A percentile compares a stretch with the other conserved stretches of the same genome.
Conservation (phyloP, 345 rosid genomes). For the Noccaea bulbosa region DNA sequence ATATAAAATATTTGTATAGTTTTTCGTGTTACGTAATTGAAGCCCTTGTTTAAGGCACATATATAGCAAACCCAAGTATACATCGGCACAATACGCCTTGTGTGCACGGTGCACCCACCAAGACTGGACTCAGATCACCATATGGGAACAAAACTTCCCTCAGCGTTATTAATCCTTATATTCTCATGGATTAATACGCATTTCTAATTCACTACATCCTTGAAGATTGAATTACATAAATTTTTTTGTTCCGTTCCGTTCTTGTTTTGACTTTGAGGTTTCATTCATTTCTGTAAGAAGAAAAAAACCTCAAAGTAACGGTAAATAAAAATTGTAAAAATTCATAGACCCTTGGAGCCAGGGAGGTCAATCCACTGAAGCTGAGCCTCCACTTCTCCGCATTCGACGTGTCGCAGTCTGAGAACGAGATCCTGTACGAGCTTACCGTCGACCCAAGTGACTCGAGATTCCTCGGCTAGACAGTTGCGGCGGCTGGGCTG, state of each 20-base stretch:
- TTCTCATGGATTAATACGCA: not conserved
- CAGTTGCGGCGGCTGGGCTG: constrained; percentile 67
- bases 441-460: constrained; percentile 53
- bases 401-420: constrained; percentile 79
- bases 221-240: not conserved
- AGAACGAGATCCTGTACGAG: constrained; percentile 71
- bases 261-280: constrained; percentile 3
- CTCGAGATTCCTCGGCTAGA: constrained; percentile 65
- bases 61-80: constrained; percentile 14
- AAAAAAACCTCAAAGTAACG: not conserved
- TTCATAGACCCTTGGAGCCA: constrained; percentile 60
- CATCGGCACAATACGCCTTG: not conserved
- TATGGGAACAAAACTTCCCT: constrained; percentile 11
- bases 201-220: constrained; percentile 28
- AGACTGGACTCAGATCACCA: constrained; percentile 24
- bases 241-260: not conserved
- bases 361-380: constrained; percentile 90
- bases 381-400: constrained; percentile 85
- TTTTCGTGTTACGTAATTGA: not conserved
- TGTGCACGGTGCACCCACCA: constrained; percentile 14
- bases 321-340: not conserved
- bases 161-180: constrained; percentile 26
- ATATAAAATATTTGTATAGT: not conserved
- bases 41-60: not conserved
- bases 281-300: not conserved